A percentile compares a stretch with the other conserved stretches of the same genome.
Conservation (phyloP, 257 asterid genomes). For the Solanum pennellii region DNA sequence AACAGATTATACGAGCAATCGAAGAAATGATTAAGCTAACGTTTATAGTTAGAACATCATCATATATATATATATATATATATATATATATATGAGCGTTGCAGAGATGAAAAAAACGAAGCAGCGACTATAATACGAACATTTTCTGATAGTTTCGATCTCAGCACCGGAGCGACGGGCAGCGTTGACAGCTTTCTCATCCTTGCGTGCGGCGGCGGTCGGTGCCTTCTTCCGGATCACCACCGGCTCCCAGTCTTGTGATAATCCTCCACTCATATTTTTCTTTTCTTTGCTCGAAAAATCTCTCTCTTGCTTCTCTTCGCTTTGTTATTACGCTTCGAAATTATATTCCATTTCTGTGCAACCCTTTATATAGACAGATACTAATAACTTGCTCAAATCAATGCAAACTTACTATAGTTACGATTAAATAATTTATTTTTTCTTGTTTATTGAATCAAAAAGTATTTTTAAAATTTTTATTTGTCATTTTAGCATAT, state of each 20-base stretch:
- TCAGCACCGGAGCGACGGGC: conserved; percentile 97
- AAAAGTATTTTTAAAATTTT: too few species aligned
- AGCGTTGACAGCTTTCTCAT: conserved; percentile 93
- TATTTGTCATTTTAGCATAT: too few species aligned
- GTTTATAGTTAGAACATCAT: neutral
- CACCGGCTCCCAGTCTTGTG: conserved; percentile 95
- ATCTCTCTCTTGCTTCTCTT: neutral
- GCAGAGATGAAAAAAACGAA: too few species aligned
- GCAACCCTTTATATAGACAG: neutral
- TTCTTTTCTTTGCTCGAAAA: neutral
- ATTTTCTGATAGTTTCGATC: conserved; percentile 71
- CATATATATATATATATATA: neutral
- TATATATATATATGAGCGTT: neutral
- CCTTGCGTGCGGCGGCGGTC: conserved; percentile 88
- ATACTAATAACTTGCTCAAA: neutral
- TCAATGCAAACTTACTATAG: neutral
- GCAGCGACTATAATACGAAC: conserved; percentile 11
- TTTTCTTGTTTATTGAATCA: too few species aligned
- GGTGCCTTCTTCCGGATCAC: conserved; percentile 87
- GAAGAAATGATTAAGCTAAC: neutral
- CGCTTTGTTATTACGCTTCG: neutral
- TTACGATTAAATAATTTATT: too few species aligned
- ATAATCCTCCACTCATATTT: conserved; percentile 28
- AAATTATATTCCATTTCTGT: neutral
- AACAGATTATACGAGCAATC: neutral